A percentile compares a stretch with the other conserved stretches of the same genome.
Evolutionary conservation across 2,329 filamentous ascomycete species (phyloP).

Genomic region (Didymosphaeria variabile): DNA sequence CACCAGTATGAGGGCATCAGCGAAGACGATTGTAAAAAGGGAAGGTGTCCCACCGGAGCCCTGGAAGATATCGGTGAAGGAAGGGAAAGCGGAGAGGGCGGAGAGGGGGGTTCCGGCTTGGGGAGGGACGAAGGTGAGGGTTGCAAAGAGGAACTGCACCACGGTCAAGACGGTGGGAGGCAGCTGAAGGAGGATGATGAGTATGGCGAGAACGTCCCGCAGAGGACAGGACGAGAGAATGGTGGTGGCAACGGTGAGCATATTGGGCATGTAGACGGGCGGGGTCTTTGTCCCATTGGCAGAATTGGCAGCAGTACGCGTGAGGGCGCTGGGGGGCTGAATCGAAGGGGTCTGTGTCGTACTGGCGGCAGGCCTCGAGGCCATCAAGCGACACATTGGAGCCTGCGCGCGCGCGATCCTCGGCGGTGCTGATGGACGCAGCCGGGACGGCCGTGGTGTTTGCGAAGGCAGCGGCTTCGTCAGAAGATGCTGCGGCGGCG

Average conservation of each 20-base stretch:
- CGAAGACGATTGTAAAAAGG: slow-evolving; percentile 81
- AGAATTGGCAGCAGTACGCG: slow-evolving; percentile 70
- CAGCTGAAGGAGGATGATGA: slow-evolving; percentile 93
- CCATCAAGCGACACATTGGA: slow-evolving; percentile 57
- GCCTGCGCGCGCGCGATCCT: slow-evolving; percentile 50
- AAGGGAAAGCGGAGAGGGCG: slow-evolving; percentile 75
- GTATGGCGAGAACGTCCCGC: slow-evolving; percentile 93
- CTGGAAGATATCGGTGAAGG: slow-evolving; percentile 90
- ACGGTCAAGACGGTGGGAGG: slow-evolving; percentile 87
- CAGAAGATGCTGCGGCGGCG: slow-evolving; percentile 23
- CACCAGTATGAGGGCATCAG: slow-evolving; percentile 83
- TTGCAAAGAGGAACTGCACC: slow-evolving; percentile 91
- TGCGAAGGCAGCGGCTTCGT: slow-evolving; percentile 17
- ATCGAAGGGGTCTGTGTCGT: slow-evolving; percentile 44
- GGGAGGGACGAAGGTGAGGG: slow-evolving; percentile 89
- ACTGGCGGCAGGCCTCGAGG: slow-evolving; percentile 45
- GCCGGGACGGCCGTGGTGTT: slow-evolving; percentile 23
- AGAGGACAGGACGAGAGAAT: slow-evolving; percentile 90
- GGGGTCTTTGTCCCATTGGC: slow-evolving; percentile 72
- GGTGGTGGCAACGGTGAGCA: slow-evolving; percentile 80
- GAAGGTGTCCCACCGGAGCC: slow-evolving; percentile 86
- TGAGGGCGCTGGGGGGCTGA: slow-evolving; percentile 53
- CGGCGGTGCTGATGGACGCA: slow-evolving; percentile 19
- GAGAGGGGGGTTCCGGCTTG: slow-evolving; percentile 77
- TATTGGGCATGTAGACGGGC: slow-evolving; percentile 69